Conservation (phyloP, 2,329 filamentous ascomycete species). For the Aspergillus sp. region DNA sequence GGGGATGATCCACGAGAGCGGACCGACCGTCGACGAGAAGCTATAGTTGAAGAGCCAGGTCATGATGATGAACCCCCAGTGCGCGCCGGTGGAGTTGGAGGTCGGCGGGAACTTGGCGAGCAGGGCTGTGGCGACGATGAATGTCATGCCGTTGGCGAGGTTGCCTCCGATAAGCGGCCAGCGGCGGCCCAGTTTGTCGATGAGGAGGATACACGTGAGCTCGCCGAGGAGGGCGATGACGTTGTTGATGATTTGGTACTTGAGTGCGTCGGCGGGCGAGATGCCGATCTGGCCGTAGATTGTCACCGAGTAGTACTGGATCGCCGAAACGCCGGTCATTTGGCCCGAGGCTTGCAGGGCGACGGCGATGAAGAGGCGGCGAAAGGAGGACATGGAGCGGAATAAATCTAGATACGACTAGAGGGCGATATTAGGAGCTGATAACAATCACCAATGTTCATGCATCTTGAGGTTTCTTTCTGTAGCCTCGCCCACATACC, state of each 20-base stretch:
- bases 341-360: not conserved
- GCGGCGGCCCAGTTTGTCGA: not conserved
- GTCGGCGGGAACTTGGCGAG: not conserved
- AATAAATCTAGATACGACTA: not conserved
- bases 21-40: not conserved
- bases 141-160: not conserved
- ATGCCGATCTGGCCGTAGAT: constrained; percentile 2
- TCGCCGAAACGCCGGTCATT: constrained; percentile 1
- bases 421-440: no score
- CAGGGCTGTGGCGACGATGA: not conserved
- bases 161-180: not conserved
- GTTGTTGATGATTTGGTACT: not conserved
- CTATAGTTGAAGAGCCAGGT: constrained; percentile 6
- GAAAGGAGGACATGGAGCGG: not conserved
- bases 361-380: not conserved
- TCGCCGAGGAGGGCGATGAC: constrained; percentile 1
- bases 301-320: not conserved
- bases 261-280: not conserved
- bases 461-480: no score
- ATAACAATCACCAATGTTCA: no score
- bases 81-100: not conserved
- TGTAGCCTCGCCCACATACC: no score
- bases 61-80: constrained; percentile 6
- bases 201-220: not conserved
- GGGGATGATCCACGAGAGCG: constrained; percentile 3